Conservation (phyloP, 2,329 filamentous ascomycete genomes). For the Hymenoscyphus scutula region DNA sequence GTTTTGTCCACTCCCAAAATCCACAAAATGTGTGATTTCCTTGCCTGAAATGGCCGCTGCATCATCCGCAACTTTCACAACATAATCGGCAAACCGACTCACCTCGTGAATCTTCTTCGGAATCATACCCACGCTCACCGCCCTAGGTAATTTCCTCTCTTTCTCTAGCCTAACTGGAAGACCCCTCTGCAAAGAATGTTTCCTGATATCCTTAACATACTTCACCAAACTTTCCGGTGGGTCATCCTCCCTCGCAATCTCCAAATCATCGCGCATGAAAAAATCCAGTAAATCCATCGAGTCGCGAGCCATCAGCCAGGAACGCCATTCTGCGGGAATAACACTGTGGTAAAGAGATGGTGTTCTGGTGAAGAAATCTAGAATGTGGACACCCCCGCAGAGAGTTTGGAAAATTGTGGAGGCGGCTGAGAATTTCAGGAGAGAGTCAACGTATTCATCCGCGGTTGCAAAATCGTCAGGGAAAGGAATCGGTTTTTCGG, state of each 20-base stretch:
- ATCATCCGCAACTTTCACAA: slow-evolving; percentile 58
- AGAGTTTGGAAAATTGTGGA: slow-evolving; percentile 79
- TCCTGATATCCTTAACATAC: slow-evolving; percentile 71
- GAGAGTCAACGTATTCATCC: slow-evolving; percentile 75
- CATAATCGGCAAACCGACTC: slow-evolving; percentile 81
- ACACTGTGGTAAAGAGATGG: slow-evolving; percentile 78
- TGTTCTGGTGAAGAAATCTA: slow-evolving; percentile 89
- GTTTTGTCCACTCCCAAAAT: slow-evolving; percentile 96
- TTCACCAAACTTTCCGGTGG: slow-evolving; percentile 54
- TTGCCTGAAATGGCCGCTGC: slow-evolving; percentile 57
- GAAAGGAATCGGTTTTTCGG: slow-evolving; percentile 30
- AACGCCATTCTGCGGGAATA: slow-evolving; percentile 76
- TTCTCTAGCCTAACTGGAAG: slow-evolving; percentile 48
- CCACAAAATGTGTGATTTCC: slow-evolving; percentile 80
- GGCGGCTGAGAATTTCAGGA: slow-evolving; percentile 72
- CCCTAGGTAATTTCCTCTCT: slow-evolving; percentile 60
- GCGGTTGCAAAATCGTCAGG: slow-evolving; percentile 56
- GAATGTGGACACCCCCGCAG: slow-evolving; percentile 95
- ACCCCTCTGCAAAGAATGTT: slow-evolving; percentile 63
- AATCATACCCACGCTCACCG: slow-evolving; percentile 87
- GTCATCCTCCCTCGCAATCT: slow-evolving; percentile 28
- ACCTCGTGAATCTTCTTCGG: slow-evolving; percentile 96
- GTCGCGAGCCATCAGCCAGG: slow-evolving; percentile 69
- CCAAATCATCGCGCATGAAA: slow-evolving; percentile 74
- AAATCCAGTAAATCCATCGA: slow-evolving; percentile 77